Base-by-base conservation (phyloP, 192 early-diverging fungal genomes). In the Coemansia aciculifera region DNA sequence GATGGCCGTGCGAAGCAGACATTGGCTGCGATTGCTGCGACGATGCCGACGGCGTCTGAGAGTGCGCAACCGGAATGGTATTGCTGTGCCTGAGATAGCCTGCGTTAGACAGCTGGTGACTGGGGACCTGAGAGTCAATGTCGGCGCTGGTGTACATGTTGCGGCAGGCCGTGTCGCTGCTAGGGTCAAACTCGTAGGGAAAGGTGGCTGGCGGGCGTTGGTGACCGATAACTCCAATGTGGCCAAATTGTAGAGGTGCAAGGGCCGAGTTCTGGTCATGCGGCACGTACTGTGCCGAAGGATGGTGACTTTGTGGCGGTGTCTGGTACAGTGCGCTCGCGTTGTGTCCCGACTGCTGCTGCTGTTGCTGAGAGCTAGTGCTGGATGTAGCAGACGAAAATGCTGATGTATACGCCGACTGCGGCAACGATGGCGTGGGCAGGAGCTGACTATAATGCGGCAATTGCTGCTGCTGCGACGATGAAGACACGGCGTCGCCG, bases 241-340 rank as follows among this genome's bases (percentile, higher is more conserved):
- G 65, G 34, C 72, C 49, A 29, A 82, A 73, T 39, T 82, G 80
- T 31, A 82, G 68, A 5, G 80, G 80, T 21, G 80, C 80, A 15
- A 82, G 69, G 10, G 66, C 71, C 19, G 71, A 46, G 59, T 66
- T 65, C 66, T 74, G 75, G 46, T 83, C 80, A 59, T 83, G 80
- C 67, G 75, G 48, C 70, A 60, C 72, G 71, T 83, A 83, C 80
- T 83, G 80, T 29, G 80, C 65, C 44, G 80, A 62, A 5, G 76
- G 38, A 43, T 65, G n/a, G 49, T 76, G 71, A 40, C 52, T 61
- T 42, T 81, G 78, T 13, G 72, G 60, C 19, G 69, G 52, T 5
- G 64, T 56, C 66, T 82, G 79, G 39, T 82, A 82, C 64, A 78
- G 49, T 63, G 23, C 54, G 78, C 59, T 57, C 21, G 51, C 62